Evolutionary conservation across 352 stramenopile species (phyloP).

Genomic region (Aphanomyces cochlioides): DNA sequence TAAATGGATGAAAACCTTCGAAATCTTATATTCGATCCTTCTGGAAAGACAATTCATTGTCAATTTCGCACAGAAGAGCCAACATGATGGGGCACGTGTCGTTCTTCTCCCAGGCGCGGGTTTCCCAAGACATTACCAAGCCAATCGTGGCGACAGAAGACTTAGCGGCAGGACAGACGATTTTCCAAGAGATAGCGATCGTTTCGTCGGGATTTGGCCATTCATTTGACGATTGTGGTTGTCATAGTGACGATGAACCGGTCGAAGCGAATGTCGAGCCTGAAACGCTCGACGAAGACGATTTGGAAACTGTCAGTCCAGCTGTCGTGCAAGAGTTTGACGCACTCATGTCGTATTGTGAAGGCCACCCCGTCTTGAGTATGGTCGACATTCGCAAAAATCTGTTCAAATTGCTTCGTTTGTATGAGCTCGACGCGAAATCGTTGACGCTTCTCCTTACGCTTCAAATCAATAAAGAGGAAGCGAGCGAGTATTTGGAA

Average conservation of each 20-base stretch:
- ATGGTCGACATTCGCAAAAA: slow-evolving; percentile 56
- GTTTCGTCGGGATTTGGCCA: slow-evolving; percentile 36
- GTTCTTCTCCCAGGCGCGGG: not conserved
- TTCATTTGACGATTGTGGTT: not conserved
- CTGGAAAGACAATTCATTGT: not conserved
- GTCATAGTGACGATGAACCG: not conserved
- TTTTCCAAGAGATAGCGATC: slow-evolving; percentile 74
- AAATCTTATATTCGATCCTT: not conserved
- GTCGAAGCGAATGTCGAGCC: not conserved
- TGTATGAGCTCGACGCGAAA: slow-evolving; percentile 62
- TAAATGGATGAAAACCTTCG: not conserved
- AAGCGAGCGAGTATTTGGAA: slow-evolving; percentile 41
- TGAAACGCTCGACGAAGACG: slow-evolving; percentile 20
- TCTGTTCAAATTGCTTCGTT: slow-evolving; percentile 54
- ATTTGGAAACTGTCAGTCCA: slow-evolving; percentile 6
- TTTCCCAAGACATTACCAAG: slow-evolving; percentile 21
- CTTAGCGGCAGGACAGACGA: slow-evolving; percentile 59
- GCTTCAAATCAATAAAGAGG: slow-evolving; percentile 6
- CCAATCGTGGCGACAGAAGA: slow-evolving; percentile 16
- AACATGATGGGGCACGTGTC: not conserved
- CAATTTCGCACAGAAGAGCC: too few species aligned
- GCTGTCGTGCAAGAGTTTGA: slow-evolving; percentile 14
- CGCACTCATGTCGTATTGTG: slow-evolving; percentile 18
- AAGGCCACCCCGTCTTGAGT: slow-evolving; percentile 40
- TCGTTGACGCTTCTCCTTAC: slow-evolving; percentile 1